Percentiles rank a stretch among this genome's conserved stretches.
These are phyloP conservation scores for Onygenales sp. DNA, from an alignment of 2,329 filamentous ascomycete genomes.

Conservation along the genomic window DNA sequence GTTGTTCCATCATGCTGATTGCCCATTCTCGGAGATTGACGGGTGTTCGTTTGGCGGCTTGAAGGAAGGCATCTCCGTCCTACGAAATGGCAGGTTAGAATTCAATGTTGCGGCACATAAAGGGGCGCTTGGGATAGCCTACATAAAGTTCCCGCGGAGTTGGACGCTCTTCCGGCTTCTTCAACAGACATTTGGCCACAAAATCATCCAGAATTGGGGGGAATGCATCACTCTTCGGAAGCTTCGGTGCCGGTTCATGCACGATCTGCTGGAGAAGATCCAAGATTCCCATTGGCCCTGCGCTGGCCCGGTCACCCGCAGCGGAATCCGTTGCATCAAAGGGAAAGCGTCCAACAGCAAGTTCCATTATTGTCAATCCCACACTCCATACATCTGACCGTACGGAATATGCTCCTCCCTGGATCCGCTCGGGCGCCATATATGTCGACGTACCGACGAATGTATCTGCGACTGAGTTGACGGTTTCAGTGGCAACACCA, in stretches of 20 bases:
- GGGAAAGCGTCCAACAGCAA: constrained; percentile 94
- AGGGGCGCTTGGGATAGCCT: constrained; percentile 27
- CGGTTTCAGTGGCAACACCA: constrained; percentile 93
- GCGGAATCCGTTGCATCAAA: constrained; percentile 77
- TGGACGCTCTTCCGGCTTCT: constrained; percentile 77
- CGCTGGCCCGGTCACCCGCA: constrained; percentile 56
- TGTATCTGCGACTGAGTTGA: constrained; percentile 96
- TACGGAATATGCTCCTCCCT: constrained; percentile 93
- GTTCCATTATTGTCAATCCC: constrained; percentile 87
- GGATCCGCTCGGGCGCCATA: constrained; percentile 97
- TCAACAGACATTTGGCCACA: constrained; percentile 90
- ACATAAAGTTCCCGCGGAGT: constrained; percentile 91
- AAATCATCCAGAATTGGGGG: constrained; percentile 91
- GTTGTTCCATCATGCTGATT: constrained; percentile 81
- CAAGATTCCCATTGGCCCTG: constrained; percentile 80
- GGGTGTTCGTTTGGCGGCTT: constrained; percentile 91
- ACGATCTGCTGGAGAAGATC: constrained; percentile 96
- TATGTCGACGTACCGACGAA: constrained; percentile 98
- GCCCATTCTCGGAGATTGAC: constrained; percentile 93
- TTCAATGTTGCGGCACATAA: not conserved
- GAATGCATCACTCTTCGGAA: constrained; percentile 97
- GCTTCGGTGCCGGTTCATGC: constrained; percentile 82
- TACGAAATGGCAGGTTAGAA: constrained; percentile 29
- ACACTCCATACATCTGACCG: constrained; percentile 99
- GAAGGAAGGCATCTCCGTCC: constrained; percentile 90